These are phyloP conservation scores for Eremothecium sinecaudum DNA, from an alignment of 1,139 yeast genomes.

Conservation along the genomic window DNA sequence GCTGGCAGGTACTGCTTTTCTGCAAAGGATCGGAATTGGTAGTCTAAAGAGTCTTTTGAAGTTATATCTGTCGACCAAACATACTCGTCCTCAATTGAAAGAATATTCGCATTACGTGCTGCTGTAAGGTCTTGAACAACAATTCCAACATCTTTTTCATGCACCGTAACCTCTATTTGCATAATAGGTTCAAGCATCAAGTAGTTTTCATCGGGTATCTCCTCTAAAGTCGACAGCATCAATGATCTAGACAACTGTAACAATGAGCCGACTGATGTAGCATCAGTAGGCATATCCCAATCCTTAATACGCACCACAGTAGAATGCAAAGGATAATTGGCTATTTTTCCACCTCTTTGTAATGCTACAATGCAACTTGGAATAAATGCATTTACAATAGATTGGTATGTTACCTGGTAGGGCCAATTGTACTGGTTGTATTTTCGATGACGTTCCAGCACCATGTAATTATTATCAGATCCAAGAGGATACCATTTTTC, in stretches of 20 bases:
- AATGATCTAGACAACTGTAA: conserved; percentile 18
- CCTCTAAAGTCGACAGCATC: conserved; percentile 11
- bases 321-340: conserved; percentile 29
- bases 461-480: conserved; percentile 34
- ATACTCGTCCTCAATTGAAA: conserved; percentile 51
- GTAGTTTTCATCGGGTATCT: conserved; percentile 27
- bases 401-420: conserved; percentile 38
- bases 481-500: conserved; percentile 33
- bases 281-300: conserved; percentile 26
- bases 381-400: conserved; percentile 43
- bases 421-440: conserved; percentile 39
- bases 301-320: conserved; percentile 23
- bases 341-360: conserved; percentile 67
- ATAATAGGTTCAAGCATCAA: conserved; percentile 78
- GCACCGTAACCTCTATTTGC: conserved; percentile 62
- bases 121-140: conserved; percentile 75
- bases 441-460: conserved; percentile 26
- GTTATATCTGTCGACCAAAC: conserved; percentile 8
- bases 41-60: conserved; percentile 32
- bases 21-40: conserved; percentile 44
- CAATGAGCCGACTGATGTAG: conserved; percentile 19
- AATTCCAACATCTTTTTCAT: conserved; percentile 66
- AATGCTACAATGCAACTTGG: conserved; percentile 64
- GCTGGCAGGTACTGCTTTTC: conserved; percentile 49
- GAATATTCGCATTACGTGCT: conserved; percentile 60